Evolutionary conservation across 2,329 filamentous ascomycete species (phyloP), one percentile per base, ranked within the genome.

Genomic region (Ophioceras dolichostomum): DNA sequence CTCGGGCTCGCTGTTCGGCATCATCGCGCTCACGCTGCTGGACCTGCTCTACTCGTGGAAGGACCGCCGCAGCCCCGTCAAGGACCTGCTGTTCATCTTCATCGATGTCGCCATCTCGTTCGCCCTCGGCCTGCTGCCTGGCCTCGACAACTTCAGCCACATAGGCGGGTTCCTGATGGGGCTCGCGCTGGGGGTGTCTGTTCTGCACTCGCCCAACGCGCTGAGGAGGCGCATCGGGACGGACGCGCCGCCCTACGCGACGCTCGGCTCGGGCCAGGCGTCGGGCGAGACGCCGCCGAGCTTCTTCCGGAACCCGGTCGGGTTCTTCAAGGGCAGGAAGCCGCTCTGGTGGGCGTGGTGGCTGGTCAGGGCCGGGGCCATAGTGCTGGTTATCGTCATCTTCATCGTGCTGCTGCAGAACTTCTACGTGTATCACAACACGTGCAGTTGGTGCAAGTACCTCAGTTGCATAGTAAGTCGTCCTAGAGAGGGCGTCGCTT

Each of bases 321-420:
- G 76, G 5, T 95, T 95, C 60, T 96, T 96, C 64, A 89, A 88
- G 56, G 86, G 85, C 16, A 74, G 91, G 14, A 94, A 94, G 56
- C 82, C 83, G 17, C 68, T 94, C 7, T 98, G 91, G 91, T 98
- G 91, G 91, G 82, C 66, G 5, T 98, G 91, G 91, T 96, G 89
- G 89, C 59, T 94, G 17, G 70, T 96, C 20, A 75, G 91, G 14
- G 83, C 73, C 1, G 85, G 72, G 0, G 79, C 82, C 18, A 63
- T 98, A 36, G 71, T 94, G 7, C 71, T 78, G n/a, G 82, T 88
- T 24, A 67, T 94, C 26, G 71, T 94, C 29, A 80, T 81, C 2
- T 95, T 96, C 55, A 83, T 94, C 43, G 62, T 95, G 32, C 65
- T 98, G 37, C 58, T 96, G 42, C 78, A 87, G 54, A 91, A 95